phyloP scores from a whole-genome alignment of 2,329 filamentous ascomycete genomes.

The Simplicillium sp. region DNA sequence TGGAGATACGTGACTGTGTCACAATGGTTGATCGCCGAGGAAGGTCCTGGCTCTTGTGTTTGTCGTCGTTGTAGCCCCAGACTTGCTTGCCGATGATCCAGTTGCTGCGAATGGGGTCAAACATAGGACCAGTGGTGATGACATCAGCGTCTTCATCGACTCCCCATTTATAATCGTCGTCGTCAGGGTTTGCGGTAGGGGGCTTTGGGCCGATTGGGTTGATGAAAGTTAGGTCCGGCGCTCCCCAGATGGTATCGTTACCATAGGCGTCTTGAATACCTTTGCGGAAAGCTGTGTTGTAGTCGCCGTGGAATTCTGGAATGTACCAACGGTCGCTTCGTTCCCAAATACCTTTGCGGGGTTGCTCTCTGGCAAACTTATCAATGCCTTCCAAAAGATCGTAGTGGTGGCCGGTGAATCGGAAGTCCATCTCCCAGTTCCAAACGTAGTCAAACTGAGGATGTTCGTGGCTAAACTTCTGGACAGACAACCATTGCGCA shows the following conservation, averaged over 20 bases:
- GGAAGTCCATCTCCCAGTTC: constrained; percentile 82
- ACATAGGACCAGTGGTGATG: constrained; percentile 69
- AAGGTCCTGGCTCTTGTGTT: constrained; percentile 41
- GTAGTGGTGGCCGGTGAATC: constrained; percentile 74
- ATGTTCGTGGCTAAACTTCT: constrained; percentile 66
- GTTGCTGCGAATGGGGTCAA: constrained; percentile 61
- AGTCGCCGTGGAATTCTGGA: constrained; percentile 56
- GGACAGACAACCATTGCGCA: constrained; percentile 62
- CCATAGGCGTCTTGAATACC: constrained; percentile 46
- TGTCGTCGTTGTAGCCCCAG: constrained; percentile 51
- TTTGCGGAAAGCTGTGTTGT: constrained; percentile 56
- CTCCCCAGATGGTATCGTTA: constrained; percentile 56
- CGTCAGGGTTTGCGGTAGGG: constrained; percentile 43
- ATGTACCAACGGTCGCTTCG: constrained; percentile 66
- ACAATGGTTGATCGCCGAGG: constrained; percentile 70
- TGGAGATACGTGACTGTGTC: constrained; percentile 65
- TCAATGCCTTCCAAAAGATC: constrained; percentile 61
- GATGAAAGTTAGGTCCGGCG: constrained; percentile 48
- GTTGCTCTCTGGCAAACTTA: constrained; percentile 56
- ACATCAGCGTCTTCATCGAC: constrained; percentile 68
- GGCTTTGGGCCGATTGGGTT: constrained; percentile 55
- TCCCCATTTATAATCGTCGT: constrained; percentile 68
- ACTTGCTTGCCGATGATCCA: constrained; percentile 64
- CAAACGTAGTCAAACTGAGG: constrained; percentile 75
- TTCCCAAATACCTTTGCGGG: constrained; percentile 65